Percentiles rank a stretch among this genome's conserved stretches.
phyloP scores from a whole-genome alignment of 2,329 filamentous ascomycete species.

The Fusarium dimerum region DNA sequence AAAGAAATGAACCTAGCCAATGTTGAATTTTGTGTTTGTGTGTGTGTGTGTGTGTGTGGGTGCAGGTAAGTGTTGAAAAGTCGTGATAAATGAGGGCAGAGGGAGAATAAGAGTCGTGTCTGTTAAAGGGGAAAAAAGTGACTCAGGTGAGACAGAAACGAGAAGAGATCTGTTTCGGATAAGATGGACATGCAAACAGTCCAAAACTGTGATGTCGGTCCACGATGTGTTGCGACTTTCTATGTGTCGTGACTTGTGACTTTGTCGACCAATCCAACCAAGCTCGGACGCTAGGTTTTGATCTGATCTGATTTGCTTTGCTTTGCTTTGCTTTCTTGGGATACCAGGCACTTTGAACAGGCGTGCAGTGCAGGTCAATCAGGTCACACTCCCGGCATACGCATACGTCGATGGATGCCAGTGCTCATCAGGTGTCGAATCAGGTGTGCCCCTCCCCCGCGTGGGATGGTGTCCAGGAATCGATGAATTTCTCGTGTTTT shows the following conservation, averaged over 20 bases:
- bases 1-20: slow-evolving; percentile 8
- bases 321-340: too few species aligned
- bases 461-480: slow-evolving; percentile 20
- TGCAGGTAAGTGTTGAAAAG: background rate
- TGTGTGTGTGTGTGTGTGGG: background rate
- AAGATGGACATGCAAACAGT: background rate
- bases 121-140: slow-evolving; percentile 1
- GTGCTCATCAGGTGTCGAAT: slow-evolving; percentile 10
- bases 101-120: slow-evolving; percentile 11
- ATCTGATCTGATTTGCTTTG: too few species aligned
- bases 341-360: background rate
- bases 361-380: background rate
- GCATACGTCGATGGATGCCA: background rate
- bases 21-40: background rate
- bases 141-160: background rate
- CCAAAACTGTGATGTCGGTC: background rate
- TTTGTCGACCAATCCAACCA: background rate
- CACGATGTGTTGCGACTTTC: background rate
- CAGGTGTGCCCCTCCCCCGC: slow-evolving; percentile 29
- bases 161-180: slow-evolving; percentile 9
- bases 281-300: background rate
- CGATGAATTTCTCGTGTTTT: slow-evolving; percentile 19
- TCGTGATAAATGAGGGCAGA: background rate
- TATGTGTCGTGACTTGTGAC: background rate
- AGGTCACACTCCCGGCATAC: background rate